Conservation (phyloP, 2,329 filamentous ascomycete genomes). For the Orbilia javanica region DNA sequence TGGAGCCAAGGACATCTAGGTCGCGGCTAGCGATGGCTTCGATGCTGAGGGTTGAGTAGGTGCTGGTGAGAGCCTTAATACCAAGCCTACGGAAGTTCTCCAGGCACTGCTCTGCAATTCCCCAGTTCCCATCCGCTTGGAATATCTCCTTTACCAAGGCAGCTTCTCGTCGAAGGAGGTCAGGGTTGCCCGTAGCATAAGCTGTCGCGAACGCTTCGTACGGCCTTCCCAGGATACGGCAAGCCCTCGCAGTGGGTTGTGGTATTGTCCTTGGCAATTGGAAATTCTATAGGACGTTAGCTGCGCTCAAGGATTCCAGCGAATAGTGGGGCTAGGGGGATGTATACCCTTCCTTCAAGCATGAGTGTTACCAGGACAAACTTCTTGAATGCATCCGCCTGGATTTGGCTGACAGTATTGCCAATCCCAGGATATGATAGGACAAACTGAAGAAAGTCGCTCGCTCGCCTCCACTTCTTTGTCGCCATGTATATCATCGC, state of each 20-base stretch:
- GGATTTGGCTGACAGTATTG: constrained; percentile 60
- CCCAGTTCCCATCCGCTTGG: constrained; percentile 78
- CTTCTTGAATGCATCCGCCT: constrained; percentile 87
- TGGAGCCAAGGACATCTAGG: constrained; percentile 60
- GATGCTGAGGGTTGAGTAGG: constrained; percentile 76
- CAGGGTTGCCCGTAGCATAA: constrained; percentile 74
- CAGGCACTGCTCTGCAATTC: constrained; percentile 78
- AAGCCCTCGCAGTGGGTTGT: constrained; percentile 60
- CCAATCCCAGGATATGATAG: constrained; percentile 60
- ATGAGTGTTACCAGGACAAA: constrained; percentile 85
- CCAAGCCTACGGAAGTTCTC: constrained; percentile 80
- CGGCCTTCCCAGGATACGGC: constrained; percentile 72
- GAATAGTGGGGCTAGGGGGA: background rate
- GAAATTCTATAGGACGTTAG: constrained; percentile 41
- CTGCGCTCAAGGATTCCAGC: constrained; percentile 12
- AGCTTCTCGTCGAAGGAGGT: constrained; percentile 74
- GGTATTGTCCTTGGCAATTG: constrained; percentile 50
- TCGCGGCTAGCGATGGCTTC: constrained; percentile 66
- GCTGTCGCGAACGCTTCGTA: constrained; percentile 78
- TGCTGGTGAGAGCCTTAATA: constrained; percentile 77
- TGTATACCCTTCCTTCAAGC: constrained; percentile 73
- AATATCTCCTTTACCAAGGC: constrained; percentile 73
- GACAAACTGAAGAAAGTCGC: constrained; percentile 62
- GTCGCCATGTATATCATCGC: constrained; percentile 63
- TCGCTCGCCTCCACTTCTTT: constrained; percentile 62